phyloP scores from a whole-genome alignment of 176 grass and related monocot species.

The Eremochloa ophiuroides region DNA sequence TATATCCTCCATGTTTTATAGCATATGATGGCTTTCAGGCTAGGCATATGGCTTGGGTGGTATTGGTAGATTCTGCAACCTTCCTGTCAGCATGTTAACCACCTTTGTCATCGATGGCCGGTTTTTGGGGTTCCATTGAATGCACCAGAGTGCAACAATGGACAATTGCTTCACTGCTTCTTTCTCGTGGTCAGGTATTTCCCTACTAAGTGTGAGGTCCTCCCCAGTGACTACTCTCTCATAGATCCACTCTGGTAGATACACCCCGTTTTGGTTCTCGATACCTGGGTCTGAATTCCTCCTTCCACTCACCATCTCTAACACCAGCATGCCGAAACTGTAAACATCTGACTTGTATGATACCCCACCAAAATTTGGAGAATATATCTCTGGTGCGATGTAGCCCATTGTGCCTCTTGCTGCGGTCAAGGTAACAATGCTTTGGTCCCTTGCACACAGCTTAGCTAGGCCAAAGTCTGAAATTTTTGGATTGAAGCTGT shows the following conservation, averaged over 20 bases:
- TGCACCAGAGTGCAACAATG: constrained; percentile 59
- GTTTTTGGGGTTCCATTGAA: constrained; percentile 55
- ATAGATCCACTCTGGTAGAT: constrained; percentile 51
- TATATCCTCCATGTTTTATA: not conserved
- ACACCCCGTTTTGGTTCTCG: constrained; percentile 14
- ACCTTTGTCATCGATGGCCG: constrained; percentile 58
- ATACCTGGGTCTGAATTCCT: constrained; percentile 49
- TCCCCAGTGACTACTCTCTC: not conserved
- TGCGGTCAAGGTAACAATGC: constrained; percentile 38
- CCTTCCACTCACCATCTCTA: constrained; percentile 55
- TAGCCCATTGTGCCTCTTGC: constrained; percentile 46
- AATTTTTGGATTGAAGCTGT: not conserved
- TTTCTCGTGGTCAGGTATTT: constrained; percentile 8
- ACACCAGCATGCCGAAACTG: constrained; percentile 42
- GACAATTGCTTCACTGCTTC: constrained; percentile 26
- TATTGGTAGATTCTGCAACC: constrained; percentile 34
- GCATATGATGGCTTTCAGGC: not conserved
- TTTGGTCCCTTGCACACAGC: constrained; percentile 55
- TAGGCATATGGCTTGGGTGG: constrained; percentile 49
- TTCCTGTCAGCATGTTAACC: constrained; percentile 55
- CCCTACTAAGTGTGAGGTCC: not conserved
- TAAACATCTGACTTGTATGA: constrained; percentile 58
- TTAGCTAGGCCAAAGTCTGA: constrained; percentile 65
- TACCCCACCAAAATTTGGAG: constrained; percentile 26
- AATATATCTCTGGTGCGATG: constrained; percentile 46